Percentiles rank a stretch among this genome's conserved stretches.
phyloP scores from a whole-genome alignment of 331 rosid species.

The Telfairia occidentalis region DNA sequence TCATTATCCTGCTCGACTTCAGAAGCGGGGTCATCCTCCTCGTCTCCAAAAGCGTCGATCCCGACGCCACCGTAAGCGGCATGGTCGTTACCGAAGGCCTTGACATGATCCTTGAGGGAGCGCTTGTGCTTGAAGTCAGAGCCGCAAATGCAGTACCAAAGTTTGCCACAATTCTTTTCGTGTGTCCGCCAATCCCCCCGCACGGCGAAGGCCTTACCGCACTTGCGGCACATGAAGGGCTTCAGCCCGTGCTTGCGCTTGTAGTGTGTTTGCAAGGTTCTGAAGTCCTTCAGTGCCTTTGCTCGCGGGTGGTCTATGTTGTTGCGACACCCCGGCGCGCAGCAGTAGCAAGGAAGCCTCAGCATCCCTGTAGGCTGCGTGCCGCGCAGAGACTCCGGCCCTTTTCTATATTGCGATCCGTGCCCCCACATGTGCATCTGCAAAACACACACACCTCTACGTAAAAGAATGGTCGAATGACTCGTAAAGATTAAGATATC shows the following conservation, averaged over 20 bases:
- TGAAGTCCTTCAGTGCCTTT: constrained; percentile 68
- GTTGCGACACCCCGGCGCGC: constrained; percentile 77
- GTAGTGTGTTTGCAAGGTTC: constrained; percentile 88
- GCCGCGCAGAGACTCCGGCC: constrained; percentile 79
- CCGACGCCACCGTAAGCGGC: constrained; percentile 61
- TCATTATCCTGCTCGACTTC: constrained; percentile 82
- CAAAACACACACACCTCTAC: background rate
- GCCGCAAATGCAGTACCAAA: constrained; percentile 86
- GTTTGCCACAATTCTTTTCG: constrained; percentile 87
- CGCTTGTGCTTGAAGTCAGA: constrained; percentile 91
- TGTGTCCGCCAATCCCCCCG: constrained; percentile 91
- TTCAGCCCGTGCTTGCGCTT: constrained; percentile 86
- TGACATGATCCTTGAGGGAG: constrained; percentile 80
- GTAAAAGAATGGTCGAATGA: background rate
- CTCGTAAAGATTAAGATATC: background rate
- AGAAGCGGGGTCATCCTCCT: constrained; percentile 81
- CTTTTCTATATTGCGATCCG: constrained; percentile 86
- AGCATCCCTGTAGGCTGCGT: constrained; percentile 91
- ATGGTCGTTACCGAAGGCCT: constrained; percentile 75
- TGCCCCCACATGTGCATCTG: constrained; percentile 99
- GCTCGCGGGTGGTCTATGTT: constrained; percentile 85
- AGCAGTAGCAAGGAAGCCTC: constrained; percentile 80
- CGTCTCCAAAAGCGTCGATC: constrained; percentile 44
- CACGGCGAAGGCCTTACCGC: constrained; percentile 84
- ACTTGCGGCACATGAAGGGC: constrained; percentile 82